Evolutionary conservation across 345 rosid genomes (phyloP).

Genomic region (Corchorus olitorius): DNA sequence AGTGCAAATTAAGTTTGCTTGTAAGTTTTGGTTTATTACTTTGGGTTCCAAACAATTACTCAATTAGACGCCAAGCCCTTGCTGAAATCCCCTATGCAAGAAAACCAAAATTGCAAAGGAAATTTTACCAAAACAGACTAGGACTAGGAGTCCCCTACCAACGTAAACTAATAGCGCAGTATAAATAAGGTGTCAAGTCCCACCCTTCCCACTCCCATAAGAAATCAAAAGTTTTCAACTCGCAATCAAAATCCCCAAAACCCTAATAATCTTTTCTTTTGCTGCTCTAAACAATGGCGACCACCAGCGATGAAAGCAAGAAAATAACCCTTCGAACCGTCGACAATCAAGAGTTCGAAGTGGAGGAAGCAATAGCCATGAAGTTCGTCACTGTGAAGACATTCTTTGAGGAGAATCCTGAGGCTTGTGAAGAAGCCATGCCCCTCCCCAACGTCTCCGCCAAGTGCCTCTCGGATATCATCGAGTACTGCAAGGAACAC

Average conservation of each 20-base stretch:
- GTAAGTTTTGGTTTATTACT: no score
- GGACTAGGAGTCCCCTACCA: no score
- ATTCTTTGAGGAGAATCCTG: constrained; percentile 16
- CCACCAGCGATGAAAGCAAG: neutral
- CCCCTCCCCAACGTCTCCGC: constrained; percentile 22
- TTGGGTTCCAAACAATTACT: no score
- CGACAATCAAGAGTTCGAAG: constrained; percentile 18
- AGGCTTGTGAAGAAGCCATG: neutral
- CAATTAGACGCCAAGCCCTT: no score
- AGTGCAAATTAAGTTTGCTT: no score
- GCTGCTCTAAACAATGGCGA: neutral
- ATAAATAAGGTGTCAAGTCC: no score
- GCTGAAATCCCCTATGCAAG: no score
- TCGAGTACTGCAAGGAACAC: constrained; percentile 33
- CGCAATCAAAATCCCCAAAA: constrained; percentile 38
- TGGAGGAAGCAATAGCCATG: constrained; percentile 24
- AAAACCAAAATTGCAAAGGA: no score
- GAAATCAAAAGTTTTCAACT: constrained; percentile 5
- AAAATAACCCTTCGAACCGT: constrained; percentile 14
- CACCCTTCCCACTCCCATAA: no score
- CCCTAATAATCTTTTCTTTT: neutral
- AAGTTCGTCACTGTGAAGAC: constrained; percentile 1
- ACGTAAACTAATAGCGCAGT: no score
- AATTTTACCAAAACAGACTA: no score
- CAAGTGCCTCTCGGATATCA: neutral